Evolutionary conservation across 2,329 filamentous ascomycete species (phyloP).

Genomic region (Bipolaris victoriae): DNA sequence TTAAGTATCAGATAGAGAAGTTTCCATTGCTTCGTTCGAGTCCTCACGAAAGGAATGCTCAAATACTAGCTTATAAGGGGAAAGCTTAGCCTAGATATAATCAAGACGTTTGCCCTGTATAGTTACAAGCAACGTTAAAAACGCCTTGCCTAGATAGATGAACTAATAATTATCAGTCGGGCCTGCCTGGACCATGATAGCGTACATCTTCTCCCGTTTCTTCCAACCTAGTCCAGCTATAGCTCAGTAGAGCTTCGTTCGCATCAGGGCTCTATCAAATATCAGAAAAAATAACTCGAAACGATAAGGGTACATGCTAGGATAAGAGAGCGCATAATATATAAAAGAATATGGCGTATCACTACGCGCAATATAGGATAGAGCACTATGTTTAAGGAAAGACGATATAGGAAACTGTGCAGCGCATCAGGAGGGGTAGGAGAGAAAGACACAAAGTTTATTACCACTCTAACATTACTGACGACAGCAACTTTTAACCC

Average conservation of each 20-base stretch:
- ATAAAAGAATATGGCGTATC: background rate
- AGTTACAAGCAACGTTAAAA: constrained; percentile 6
- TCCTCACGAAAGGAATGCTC: background rate
- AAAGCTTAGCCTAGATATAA: constrained; percentile 1
- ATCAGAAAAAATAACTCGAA: background rate
- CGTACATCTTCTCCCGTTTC: constrained; percentile 2
- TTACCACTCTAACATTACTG: background rate
- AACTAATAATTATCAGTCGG: constrained; percentile 2
- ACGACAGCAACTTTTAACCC: background rate
- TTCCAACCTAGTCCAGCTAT: background rate
- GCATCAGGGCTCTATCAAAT: background rate
- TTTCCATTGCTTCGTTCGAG: background rate
- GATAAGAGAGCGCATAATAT: background rate
- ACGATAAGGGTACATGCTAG: background rate
- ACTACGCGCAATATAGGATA: background rate
- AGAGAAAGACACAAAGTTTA: background rate
- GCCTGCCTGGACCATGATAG: background rate
- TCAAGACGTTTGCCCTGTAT: background rate
- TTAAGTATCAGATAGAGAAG: background rate
- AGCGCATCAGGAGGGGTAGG: background rate
- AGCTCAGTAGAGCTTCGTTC: background rate
- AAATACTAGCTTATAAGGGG: background rate
- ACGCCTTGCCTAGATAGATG: constrained; percentile 5
- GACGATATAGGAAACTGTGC: background rate
- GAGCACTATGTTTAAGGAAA: background rate